A percentile compares a stretch with the other conserved stretches of the same genome.
These are phyloP conservation scores for Rhodotorula sp. DNA, from an alignment of 1,284 basidiomycete genomes.

Conservation along the genomic window DNA sequence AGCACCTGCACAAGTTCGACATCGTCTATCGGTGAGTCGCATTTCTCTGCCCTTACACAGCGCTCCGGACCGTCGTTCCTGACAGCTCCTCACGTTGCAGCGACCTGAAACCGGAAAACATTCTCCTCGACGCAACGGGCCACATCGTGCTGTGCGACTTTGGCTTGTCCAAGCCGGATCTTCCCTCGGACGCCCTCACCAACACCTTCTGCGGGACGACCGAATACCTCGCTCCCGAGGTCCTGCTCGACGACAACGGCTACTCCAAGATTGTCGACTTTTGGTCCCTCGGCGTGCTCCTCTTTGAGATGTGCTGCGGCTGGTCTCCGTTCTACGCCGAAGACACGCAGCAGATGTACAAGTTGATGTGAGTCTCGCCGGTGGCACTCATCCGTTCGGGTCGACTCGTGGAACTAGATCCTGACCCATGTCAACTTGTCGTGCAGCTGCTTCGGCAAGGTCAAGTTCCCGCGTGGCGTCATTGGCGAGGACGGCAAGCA, in stretches of 20 bases:
- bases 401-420: background rate
- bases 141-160: constrained; percentile 97
- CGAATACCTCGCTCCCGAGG: constrained; percentile 92
- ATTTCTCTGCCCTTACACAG: background rate
- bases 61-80: background rate
- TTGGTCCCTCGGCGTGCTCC: constrained; percentile 63
- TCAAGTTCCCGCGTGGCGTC: constrained; percentile 91
- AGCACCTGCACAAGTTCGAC: constrained; percentile 94
- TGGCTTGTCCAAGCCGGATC: constrained; percentile 92
- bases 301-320: constrained; percentile 87
- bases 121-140: constrained; percentile 91
- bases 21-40: constrained; percentile 82
- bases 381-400: background rate
- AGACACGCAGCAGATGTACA: constrained; percentile 99
- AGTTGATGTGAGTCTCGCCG: constrained; percentile 74
- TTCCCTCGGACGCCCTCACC: constrained; percentile 89
- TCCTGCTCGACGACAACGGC: constrained; percentile 96
- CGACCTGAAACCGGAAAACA: constrained; percentile 96
- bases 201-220: constrained; percentile 59
- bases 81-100: constrained; percentile 49
- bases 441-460: constrained; percentile 68
- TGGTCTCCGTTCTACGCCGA: constrained; percentile 99
- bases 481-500: constrained; percentile 98
- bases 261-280: constrained; percentile 99
- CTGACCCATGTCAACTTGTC: background rate